Evolutionary conservation across 1,139 yeast genomes (phyloP).

Genomic region (Scheffersomyces segobiensis): DNA sequence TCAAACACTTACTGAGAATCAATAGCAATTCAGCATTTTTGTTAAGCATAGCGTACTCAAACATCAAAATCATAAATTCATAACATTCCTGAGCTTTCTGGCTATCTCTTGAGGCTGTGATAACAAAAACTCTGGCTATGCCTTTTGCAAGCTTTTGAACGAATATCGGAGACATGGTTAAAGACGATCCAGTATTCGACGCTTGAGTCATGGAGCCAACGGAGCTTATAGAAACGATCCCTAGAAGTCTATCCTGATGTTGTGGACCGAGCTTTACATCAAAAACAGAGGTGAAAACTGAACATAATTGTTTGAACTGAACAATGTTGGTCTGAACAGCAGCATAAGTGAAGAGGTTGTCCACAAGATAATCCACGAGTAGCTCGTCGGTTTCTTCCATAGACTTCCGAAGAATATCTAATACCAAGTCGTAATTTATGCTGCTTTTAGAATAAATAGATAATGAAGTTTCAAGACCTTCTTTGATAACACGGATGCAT

Average conservation of each 20-base stretch:
- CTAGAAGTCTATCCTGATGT: constrained; percentile 12
- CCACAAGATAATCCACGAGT: constrained; percentile 29
- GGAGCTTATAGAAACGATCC: constrained; percentile 21
- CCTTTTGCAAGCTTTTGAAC: constrained; percentile 29
- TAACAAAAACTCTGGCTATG: constrained; percentile 33
- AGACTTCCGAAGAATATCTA: constrained; percentile 31
- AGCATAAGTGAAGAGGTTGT: constrained; percentile 30
- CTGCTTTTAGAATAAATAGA: constrained; percentile 23
- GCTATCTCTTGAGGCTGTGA: constrained; percentile 22
- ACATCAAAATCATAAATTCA: constrained; percentile 26
- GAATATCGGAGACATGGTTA: constrained; percentile 11
- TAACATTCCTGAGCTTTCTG: constrained; percentile 31
- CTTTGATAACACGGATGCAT: constrained; percentile 44
- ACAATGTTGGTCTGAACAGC: constrained; percentile 23
- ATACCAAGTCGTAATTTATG: constrained; percentile 27
- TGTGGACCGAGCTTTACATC: constrained; percentile 2
- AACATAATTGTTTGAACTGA: constrained; percentile 23
- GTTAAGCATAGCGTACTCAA: constrained; percentile 26
- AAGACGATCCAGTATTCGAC: constrained; percentile 4
- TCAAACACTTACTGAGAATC: constrained; percentile 52
- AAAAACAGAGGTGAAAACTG: constrained; percentile 9
- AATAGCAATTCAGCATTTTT: constrained; percentile 39
- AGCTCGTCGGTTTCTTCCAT: constrained; percentile 32
- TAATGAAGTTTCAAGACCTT: constrained; percentile 40
- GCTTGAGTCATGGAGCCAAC: constrained; percentile 3